phyloP scores from a whole-genome alignment of 164 flowering plant genomes.

The Piper betle region DNA sequence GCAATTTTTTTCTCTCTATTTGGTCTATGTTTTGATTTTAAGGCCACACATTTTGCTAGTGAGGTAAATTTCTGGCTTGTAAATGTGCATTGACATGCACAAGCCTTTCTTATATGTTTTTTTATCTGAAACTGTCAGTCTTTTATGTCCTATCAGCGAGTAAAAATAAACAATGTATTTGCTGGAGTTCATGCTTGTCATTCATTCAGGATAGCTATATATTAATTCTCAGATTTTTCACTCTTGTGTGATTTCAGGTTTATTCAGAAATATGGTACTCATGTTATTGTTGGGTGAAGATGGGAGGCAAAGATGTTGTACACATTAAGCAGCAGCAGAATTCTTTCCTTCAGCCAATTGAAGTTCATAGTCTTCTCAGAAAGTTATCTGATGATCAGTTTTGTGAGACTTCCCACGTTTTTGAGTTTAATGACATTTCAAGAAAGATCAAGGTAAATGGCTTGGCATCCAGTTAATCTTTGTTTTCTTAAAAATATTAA shows the following conservation, averaged over 20 bases:
- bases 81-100: too few relatives aligned
- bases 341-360: slow-evolving; percentile 46
- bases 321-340: slow-evolving; percentile 57
- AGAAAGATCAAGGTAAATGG: slow-evolving; percentile 41
- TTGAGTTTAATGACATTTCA: slow-evolving; percentile 19
- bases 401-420: slow-evolving; percentile 25
- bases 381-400: slow-evolving; percentile 57
- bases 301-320: slow-evolving; percentile 91
- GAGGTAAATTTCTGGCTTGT: too few relatives aligned
- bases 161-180: not conserved
- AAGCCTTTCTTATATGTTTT: too few relatives aligned
- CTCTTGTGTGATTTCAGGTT: slow-evolving; percentile 37
- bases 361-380: slow-evolving; percentile 61
- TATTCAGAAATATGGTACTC: slow-evolving; percentile 79
- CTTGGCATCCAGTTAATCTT: not conserved
- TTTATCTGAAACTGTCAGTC: too few relatives aligned
- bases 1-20: too few relatives aligned
- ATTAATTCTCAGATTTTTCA: not conserved
- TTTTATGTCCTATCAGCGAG: too few relatives aligned
- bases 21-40: too few relatives aligned
- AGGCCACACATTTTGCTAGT: too few relatives aligned
- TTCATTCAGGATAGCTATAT: not conserved
- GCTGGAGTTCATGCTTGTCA: not conserved
- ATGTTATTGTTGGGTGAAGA: slow-evolving; percentile 66
- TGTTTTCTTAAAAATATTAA: too few relatives aligned